Conservation (phyloP, 2,329 filamentous ascomycete species). For the Hypoxylon sp. region DNA sequence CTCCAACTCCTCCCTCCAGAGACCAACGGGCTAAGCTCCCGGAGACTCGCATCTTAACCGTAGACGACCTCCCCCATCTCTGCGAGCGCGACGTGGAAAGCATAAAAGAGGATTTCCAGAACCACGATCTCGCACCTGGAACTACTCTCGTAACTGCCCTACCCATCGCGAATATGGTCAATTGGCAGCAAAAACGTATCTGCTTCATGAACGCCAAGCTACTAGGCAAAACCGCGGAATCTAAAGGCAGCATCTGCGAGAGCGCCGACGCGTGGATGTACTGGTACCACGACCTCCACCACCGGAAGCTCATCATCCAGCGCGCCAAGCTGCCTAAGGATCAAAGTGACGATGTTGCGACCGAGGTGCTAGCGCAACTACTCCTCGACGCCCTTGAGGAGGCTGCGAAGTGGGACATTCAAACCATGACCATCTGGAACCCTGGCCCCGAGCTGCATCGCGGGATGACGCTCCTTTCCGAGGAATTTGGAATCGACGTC, state of each 20-base stretch:
- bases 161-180: conserved; percentile 39
- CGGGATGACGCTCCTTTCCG: conserved; percentile 22
- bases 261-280: conserved; percentile 42
- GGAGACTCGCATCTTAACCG: conserved; percentile 25
- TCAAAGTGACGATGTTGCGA: not conserved
- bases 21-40: conserved; percentile 10
- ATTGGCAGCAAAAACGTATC: conserved; percentile 38
- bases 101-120: conserved; percentile 23
- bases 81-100: conserved; percentile 37
- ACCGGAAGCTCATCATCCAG: conserved; percentile 37
- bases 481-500: conserved; percentile 20
- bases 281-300: conserved; percentile 44
- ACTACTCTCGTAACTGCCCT: conserved; percentile 32
- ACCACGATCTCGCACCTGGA: not conserved
- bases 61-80: conserved; percentile 34
- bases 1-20: not conserved
- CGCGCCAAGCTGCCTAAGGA: conserved; percentile 21
- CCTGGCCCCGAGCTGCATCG: conserved; percentile 21
- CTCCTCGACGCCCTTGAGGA: conserved; percentile 44
- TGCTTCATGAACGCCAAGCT: conserved; percentile 35
- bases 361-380: conserved; percentile 30
- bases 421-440: conserved; percentile 39
- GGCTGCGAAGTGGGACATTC: conserved; percentile 34
- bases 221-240: conserved; percentile 16
- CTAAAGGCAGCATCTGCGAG: conserved; percentile 41